phyloP scores from a whole-genome alignment of 1,139 yeast species.

The Debaryomycetaceae sp. region DNA sequence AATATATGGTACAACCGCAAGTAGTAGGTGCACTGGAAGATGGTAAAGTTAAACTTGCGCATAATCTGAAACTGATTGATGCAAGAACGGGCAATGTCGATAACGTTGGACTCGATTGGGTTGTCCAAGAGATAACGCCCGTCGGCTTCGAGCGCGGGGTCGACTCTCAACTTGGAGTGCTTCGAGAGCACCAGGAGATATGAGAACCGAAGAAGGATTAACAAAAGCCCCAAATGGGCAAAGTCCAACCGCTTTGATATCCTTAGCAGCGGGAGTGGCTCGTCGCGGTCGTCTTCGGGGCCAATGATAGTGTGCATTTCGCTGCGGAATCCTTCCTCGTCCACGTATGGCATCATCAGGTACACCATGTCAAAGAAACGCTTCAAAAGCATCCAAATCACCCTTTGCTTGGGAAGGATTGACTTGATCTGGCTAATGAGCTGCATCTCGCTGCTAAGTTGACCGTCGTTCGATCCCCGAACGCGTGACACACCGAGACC shows the following conservation, averaged over 20 bases:
- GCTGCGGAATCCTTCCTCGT: conserved; percentile 21
- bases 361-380: conserved; percentile 23
- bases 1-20: conserved; percentile 20
- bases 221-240: conserved; percentile 15
- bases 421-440: conserved; percentile 23
- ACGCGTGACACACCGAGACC: no score
- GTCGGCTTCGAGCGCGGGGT: conserved; percentile 6
- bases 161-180: conserved; percentile 11
- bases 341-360: conserved; percentile 29
- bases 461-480: conserved; percentile 17
- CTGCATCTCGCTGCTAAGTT: conserved; percentile 21
- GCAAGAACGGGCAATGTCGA: conserved; percentile 24
- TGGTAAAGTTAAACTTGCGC: conserved; percentile 36
- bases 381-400: conserved; percentile 24
- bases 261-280: conserved; percentile 11
- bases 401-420: conserved; percentile 27
- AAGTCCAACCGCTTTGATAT: conserved; percentile 15
- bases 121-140: conserved; percentile 16
- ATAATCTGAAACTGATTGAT: conserved; percentile 26
- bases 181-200: conserved; percentile 21
- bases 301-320: conserved; percentile 23
- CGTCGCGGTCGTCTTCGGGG: conserved; percentile 17
- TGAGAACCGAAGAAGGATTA: conserved; percentile 19
- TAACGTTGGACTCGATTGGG: conserved; percentile 29
- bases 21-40: conserved; percentile 36